phyloP scores from a whole-genome alignment of 2,329 filamentous ascomycete genomes.

The Talaromyces amestolkiae region DNA sequence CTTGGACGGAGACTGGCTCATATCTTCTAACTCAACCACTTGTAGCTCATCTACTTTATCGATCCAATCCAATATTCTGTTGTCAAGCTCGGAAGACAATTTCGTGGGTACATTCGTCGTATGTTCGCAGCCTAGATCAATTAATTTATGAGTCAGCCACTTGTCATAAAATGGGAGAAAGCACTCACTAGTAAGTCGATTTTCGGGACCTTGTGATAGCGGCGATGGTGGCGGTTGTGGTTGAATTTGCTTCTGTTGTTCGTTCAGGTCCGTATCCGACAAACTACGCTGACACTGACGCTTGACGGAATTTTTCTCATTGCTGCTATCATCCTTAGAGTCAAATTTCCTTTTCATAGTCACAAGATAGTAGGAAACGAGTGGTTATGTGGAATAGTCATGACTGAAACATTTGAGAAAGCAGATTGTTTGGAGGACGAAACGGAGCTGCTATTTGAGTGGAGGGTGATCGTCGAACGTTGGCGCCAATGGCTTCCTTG shows the following conservation, averaged over 20 bases:
- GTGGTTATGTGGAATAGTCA: neutral
- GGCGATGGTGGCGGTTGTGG: neutral
- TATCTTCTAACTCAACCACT: neutral
- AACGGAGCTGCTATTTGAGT: neutral
- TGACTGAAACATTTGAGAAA: neutral
- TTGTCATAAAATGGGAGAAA: neutral
- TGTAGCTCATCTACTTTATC: neutral
- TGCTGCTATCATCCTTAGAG: neutral
- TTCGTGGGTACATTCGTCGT: neutral
- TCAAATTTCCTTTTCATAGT: neutral
- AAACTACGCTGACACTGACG: neutral
- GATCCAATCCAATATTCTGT: neutral
- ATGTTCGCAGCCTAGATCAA: neutral
- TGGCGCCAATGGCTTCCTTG: neutral
- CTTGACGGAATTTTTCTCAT: neutral
- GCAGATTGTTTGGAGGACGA: neutral
- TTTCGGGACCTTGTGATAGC: neutral
- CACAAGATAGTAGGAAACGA: neutral
- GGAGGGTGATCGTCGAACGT: neutral
- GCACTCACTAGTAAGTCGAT: neutral
- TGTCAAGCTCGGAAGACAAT: neutral
- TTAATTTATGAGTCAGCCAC: neutral
- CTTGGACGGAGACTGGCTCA: neutral
- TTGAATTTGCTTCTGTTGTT: neutral
- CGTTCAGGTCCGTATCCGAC: neutral